A percentile compares a stretch with the other conserved stretches of the same genome.
Conservation (phyloP, 1,139 yeast species). For the Pichia sp. region DNA sequence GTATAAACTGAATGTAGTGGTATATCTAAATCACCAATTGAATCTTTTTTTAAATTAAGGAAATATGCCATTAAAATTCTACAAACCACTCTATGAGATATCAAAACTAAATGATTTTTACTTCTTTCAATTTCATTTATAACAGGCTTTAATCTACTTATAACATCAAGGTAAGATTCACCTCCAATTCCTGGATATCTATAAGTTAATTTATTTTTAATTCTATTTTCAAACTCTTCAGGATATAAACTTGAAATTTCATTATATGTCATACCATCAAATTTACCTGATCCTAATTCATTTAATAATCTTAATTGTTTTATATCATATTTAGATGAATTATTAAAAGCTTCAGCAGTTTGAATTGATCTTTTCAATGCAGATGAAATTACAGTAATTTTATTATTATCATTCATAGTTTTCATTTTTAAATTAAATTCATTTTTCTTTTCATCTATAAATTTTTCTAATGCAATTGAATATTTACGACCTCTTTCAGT, state of each 20-base stretch:
- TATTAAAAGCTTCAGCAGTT: slow-evolving; percentile 70
- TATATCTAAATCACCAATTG: slow-evolving; percentile 85
- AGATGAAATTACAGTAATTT: slow-evolving; percentile 90
- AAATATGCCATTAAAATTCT: slow-evolving; percentile 84
- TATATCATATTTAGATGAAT: slow-evolving; percentile 57
- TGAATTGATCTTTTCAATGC: slow-evolving; percentile 75
- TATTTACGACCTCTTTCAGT: slow-evolving; percentile 77
- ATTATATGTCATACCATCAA: slow-evolving; percentile 86
- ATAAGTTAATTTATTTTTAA: slow-evolving; percentile 70
- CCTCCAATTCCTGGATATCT: slow-evolving; percentile 98
- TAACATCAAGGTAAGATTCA: slow-evolving; percentile 88
- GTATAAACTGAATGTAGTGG: slow-evolving; percentile 88
- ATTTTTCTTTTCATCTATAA: slow-evolving; percentile 65
- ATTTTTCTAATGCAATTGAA: slow-evolving; percentile 62
- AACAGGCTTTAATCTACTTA: slow-evolving; percentile 80
- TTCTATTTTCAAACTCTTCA: slow-evolving; percentile 69
- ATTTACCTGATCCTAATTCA: slow-evolving; percentile 88
- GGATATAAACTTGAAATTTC: slow-evolving; percentile 71
- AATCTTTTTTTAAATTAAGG: slow-evolving; percentile 73
- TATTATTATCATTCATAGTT: slow-evolving; percentile 45
- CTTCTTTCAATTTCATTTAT: slow-evolving; percentile 91
- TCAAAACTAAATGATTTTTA: slow-evolving; percentile 74
- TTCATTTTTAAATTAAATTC: slow-evolving; percentile 39
- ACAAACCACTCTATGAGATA: slow-evolving; percentile 88
- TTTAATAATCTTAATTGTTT: slow-evolving; percentile 92